Conservation (phyloP, 164 flowering plant genomes). For the Vitis rupestris region DNA sequence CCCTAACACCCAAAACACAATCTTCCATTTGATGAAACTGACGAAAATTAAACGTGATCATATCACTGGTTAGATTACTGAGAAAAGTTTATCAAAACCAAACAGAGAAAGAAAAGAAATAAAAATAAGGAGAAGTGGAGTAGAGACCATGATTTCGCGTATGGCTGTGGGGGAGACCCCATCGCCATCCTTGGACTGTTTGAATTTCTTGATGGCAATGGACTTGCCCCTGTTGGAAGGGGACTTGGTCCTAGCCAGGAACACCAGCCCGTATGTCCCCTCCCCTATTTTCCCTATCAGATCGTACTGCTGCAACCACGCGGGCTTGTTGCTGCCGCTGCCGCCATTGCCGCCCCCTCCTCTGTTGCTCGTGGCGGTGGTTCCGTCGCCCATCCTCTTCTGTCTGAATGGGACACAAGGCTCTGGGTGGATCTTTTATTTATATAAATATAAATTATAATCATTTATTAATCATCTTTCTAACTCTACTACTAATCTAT, state of each 20-base stretch:
- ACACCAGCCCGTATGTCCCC: conserved; percentile 96
- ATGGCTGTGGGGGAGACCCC: conserved; percentile 99
- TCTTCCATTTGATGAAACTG: no score
- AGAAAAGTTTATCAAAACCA: neutral
- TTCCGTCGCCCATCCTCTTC: conserved; percentile 35
- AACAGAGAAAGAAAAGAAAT: neutral
- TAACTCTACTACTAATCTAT: no score
- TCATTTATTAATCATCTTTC: no score
- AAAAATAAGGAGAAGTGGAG: neutral
- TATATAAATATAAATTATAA: no score
- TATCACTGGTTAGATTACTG: neutral
- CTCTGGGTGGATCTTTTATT: no score
- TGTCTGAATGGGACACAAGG: no score
- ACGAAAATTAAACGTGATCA: no score
- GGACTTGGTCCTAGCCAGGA: conserved; percentile 75
- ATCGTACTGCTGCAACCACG: conserved; percentile 96
- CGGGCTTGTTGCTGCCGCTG: conserved; percentile 57
- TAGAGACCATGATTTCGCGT: conserved; percentile 85
- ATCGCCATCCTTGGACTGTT: conserved; percentile 97
- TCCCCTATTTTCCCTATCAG: conserved; percentile 97
- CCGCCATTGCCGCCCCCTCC: conserved; percentile 11
- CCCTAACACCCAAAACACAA: no score
- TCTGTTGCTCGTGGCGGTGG: conserved; percentile 12
- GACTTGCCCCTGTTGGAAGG: conserved; percentile 67
- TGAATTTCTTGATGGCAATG: conserved; percentile 97